Percentiles rank a stretch among this genome's conserved stretches.
Conservation (phyloP, 208 protist species). For the Balamuthia mandrillaris region DNA sequence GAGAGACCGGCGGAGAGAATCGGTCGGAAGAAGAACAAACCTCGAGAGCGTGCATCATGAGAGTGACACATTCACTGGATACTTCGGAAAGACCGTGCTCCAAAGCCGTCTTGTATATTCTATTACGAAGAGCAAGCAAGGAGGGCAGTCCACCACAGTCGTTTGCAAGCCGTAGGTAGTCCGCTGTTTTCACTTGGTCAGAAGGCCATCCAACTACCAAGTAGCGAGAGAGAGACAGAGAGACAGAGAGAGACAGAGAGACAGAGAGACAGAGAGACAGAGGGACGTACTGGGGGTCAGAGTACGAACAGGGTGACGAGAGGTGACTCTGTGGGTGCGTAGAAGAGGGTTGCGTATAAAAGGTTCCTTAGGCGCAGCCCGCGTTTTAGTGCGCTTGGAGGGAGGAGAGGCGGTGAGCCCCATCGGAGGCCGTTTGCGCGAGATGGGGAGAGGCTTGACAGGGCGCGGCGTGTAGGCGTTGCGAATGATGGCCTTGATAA, state of each 20-base stretch:
- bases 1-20: not conserved
- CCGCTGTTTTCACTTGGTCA: not conserved
- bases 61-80: not conserved
- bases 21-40: too few species aligned
- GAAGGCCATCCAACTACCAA: not conserved
- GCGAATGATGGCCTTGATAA: not conserved
- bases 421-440: not conserved
- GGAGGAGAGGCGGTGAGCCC: not conserved
- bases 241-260: not conserved
- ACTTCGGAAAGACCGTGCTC: constrained; percentile 10
- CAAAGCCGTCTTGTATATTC: constrained; percentile 14
- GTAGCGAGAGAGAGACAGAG: not conserved
- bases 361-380: not conserved
- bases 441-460: not conserved
- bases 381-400: not conserved
- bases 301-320: not conserved
- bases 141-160: constrained; percentile 7
- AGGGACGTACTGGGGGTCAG: not conserved
- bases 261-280: not conserved
- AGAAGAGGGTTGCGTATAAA: not conserved
- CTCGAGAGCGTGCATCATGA: constrained; percentile 14
- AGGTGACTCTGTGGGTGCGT: not conserved
- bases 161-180: not conserved
- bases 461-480: constrained; percentile 11
- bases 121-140: not conserved